phyloP scores from a whole-genome alignment of 805 yeast species.

The Diddensiella transvaalensis region DNA sequence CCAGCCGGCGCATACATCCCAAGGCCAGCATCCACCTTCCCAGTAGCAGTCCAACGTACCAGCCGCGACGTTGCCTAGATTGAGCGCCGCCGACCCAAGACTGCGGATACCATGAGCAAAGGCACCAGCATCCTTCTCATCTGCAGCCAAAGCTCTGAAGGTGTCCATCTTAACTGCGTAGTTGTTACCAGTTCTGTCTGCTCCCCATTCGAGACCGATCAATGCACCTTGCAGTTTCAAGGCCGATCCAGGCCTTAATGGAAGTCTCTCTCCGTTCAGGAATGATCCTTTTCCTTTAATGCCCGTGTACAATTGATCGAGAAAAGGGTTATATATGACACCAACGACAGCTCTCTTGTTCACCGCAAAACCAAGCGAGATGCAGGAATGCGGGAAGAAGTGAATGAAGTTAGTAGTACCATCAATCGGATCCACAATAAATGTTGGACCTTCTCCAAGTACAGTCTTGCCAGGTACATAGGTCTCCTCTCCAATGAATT shows the following conservation, averaged over 20 bases:
- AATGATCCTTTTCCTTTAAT: conserved; percentile 54
- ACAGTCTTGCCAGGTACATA: conserved; percentile 47
- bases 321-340: conserved; percentile 60
- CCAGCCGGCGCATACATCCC: conserved; percentile 74
- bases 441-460: conserved; percentile 52
- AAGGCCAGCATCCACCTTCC: conserved; percentile 68
- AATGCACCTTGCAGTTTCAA: conserved; percentile 50
- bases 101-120: conserved; percentile 60
- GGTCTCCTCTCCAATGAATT: conserved; percentile 62
- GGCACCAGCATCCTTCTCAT: conserved; percentile 47
- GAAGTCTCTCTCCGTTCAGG: conserved; percentile 44
- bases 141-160: conserved; percentile 42
- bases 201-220: conserved; percentile 59
- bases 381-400: conserved; percentile 58
- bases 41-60: conserved; percentile 61
- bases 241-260: conserved; percentile 35
- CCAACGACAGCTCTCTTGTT: conserved; percentile 53
- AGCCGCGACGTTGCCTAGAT: conserved; percentile 53
- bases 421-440: conserved; percentile 62
- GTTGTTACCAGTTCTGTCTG: conserved; percentile 51
- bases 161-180: conserved; percentile 49
- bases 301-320: conserved; percentile 51
- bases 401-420: conserved; percentile 67
- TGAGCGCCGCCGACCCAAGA: conserved; percentile 64
- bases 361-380: conserved; percentile 55